These are phyloP conservation scores for Alternaria triticina DNA, from an alignment of 2,329 filamentous ascomycete genomes.

Conservation along the genomic window DNA sequence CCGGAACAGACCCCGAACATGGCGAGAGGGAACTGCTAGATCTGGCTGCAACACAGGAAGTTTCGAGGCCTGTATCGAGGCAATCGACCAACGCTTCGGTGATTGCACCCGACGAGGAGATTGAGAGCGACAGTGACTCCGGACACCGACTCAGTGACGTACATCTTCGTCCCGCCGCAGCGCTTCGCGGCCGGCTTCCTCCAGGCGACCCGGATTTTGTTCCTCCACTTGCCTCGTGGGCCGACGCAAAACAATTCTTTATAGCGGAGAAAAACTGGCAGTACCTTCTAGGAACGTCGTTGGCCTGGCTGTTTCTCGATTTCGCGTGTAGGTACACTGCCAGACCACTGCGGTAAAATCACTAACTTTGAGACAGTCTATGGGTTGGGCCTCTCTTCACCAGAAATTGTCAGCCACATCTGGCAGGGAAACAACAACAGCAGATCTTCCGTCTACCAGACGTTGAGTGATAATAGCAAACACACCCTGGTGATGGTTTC, in stretches of 20 bases:
- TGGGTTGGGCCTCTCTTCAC: constrained; percentile 44
- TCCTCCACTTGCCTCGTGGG: constrained; percentile 42
- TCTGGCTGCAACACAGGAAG: constrained; percentile 6
- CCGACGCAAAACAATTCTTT: constrained; percentile 43
- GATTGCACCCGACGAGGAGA: constrained; percentile 35
- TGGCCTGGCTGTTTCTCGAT: constrained; percentile 46
- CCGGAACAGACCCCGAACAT: constrained; percentile 30
- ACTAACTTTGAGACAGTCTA: constrained; percentile 28
- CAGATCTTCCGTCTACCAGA: constrained; percentile 25
- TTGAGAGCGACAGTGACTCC: constrained; percentile 36
- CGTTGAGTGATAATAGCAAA: constrained; percentile 38
- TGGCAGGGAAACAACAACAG: constrained; percentile 28
- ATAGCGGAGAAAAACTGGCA: constrained; percentile 46
- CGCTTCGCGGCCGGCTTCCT: constrained; percentile 14
- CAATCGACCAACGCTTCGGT: constrained; percentile 30
- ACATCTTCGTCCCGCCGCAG: constrained; percentile 4
- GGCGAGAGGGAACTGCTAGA: constrained; percentile 39
- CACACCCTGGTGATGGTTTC: constrained; percentile 45
- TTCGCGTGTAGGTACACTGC: constrained; percentile 34
- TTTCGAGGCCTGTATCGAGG: constrained; percentile 5
- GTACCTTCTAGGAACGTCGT: constrained; percentile 45
- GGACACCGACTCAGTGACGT: constrained; percentile 20
- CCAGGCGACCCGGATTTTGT: constrained; percentile 56
- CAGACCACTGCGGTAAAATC: not conserved
- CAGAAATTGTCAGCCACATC: constrained; percentile 44